Percentiles rank a stretch among this genome's conserved stretches.
These are phyloP conservation scores for Bacidia gigantensis DNA, from an alignment of 495 filamentous ascomycete species.

Conservation along the genomic window DNA sequence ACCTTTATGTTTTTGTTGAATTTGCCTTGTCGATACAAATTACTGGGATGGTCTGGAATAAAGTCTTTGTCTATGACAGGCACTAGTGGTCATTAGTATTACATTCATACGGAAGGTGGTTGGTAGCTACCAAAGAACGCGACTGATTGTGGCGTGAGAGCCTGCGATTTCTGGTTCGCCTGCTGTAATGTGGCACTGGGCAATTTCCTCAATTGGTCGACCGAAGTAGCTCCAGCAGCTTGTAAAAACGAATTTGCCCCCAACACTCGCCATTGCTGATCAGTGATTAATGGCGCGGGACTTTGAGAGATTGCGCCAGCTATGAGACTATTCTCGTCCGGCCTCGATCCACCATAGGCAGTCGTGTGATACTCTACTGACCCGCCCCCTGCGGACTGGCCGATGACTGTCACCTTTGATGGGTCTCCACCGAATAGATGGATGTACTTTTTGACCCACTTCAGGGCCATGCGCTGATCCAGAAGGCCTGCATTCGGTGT, in stretches of 20 bases:
- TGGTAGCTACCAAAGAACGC: too few relatives aligned
- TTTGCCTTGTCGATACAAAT: constrained; percentile 2
- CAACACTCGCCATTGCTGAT: neutral
- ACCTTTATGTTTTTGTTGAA: constrained; percentile 3
- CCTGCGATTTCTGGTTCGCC: constrained; percentile 2
- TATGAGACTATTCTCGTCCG: constrained; percentile 2
- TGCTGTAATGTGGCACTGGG: constrained; percentile 2
- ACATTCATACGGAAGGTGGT: too few relatives aligned
- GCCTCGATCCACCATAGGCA: constrained; percentile 18
- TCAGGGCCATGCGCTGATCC: constrained; percentile 32
- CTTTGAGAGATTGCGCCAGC: constrained; percentile 3
- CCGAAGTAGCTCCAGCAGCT: neutral
- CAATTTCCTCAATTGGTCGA: constrained; percentile 1
- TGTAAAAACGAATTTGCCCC: constrained; percentile 3
- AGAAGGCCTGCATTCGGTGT: constrained; percentile 35
- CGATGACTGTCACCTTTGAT: constrained; percentile 17
- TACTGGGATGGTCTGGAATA: constrained; percentile 1
- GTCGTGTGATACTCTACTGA: constrained; percentile 25
- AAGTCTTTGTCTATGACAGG: constrained; percentile 6
- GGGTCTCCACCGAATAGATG: constrained; percentile 35
- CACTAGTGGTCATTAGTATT: too few relatives aligned
- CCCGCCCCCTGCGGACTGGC: constrained; percentile 18
- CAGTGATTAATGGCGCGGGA: neutral
- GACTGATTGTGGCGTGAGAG: neutral
- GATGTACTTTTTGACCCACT: constrained; percentile 40